A percentile compares a stretch with the other conserved stretches of the same genome.
Evolutionary conservation across 192 early-diverging fungal genomes (phyloP).

Genomic region (Podila epicladia): DNA sequence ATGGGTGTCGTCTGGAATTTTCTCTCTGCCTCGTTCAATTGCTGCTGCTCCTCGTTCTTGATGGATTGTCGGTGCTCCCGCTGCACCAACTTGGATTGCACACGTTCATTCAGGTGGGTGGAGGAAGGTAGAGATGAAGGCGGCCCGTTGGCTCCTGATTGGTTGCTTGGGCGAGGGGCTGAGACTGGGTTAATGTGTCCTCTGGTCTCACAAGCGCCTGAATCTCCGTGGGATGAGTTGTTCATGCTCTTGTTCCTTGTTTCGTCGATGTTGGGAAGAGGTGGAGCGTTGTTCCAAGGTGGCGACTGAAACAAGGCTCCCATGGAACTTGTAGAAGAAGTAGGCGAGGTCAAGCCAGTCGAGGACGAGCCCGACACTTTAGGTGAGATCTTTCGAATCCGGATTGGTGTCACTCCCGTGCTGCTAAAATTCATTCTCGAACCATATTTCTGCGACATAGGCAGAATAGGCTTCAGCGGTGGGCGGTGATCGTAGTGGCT

Average conservation of each 20-base stretch:
- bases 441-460: slow-evolving; percentile 44
- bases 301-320: slow-evolving; percentile 11
- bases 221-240: no score
- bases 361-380: slow-evolving; percentile 6
- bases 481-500: slow-evolving; percentile 37
- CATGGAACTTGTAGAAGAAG: neutral
- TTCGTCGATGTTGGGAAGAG: no score
- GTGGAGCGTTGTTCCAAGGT: no score
- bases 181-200: no score
- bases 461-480: slow-evolving; percentile 39
- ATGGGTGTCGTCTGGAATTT: neutral
- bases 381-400: slow-evolving; percentile 44
- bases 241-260: no score
- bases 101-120: neutral
- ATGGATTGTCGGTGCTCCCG: neutral
- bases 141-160: neutral
- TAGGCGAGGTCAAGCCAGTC: neutral
- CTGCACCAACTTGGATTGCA: neutral
- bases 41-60: neutral
- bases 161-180: neutral
- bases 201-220: no score
- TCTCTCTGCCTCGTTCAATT: neutral
- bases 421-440: slow-evolving; percentile 25
- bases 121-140: neutral
- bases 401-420: slow-evolving; percentile 18